Base-by-base conservation (phyloP, 768 basidiomycete genomes). In the Kwoniella dendrophila region DNA sequence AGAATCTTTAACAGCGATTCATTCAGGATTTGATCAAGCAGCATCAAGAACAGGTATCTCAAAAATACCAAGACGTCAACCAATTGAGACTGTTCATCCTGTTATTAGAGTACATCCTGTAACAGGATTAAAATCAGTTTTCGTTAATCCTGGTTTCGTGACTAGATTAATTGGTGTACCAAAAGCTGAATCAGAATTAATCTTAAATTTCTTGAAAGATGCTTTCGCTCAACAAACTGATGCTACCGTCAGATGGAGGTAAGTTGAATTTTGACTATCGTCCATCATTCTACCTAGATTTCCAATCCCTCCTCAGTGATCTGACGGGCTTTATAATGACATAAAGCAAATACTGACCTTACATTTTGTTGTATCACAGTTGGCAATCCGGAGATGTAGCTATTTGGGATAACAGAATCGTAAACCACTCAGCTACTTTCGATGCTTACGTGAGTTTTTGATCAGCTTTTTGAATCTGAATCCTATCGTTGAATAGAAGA, bases 321-420 rank as follows among this genome's bases (percentile, higher is more conserved):
- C 14, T 14, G 7, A 40, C 4, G 36, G 45, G 56, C 47, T n/a
- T n/a, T n/a, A n/a, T n/a, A n/a, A n/a, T n/a, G n/a, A n/a, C n/a
- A n/a, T n/a, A n/a, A n/a, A n/a, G n/a, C n/a, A n/a, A n/a, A n/a
- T 50, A 50, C 48, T 30, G 43, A 10, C n/a, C 29, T 18, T 6
- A 32, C 22, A 32, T 3, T 1, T 51, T 53, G 22, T 20, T 32
- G 33, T 22, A 24, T 14, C 36, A 22, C 40, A 84, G 82, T 64
- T 91, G 90, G 90, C 83, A 87, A 73, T 80, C 82, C 36, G 86
- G 90, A 73, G 87, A 88, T 41, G 81, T 91, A 54, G 90, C 89
- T n/a, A 82, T 91, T 75, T 92, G 90, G 90, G 89, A 92, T 71
- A 91, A 91, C 78, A 83, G 90, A 77, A 54, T 89, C 61, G 86